Evolutionary conservation across 345 rosid genomes (phyloP), one percentile per base, ranked within the genome.

Genomic region (Eucalyptus marginata): DNA sequence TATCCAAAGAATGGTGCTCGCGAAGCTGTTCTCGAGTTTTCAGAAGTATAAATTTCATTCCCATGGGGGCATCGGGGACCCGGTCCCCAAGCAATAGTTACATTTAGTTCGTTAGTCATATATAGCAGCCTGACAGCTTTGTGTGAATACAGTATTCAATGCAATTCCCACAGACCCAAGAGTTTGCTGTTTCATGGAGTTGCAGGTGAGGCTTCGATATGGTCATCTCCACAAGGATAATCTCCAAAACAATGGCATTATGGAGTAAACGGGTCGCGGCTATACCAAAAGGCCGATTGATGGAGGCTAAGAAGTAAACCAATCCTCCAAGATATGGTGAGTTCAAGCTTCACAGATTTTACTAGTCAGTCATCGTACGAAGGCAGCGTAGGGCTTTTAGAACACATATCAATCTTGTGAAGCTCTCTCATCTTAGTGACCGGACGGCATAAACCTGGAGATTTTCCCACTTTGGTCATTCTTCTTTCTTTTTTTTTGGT

Each of bases 361-460:
- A 89, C 90, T 89, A 91, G 29, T 88, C 79, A 76, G 47, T 76
- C 83, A 58, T 95, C 96, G 76, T 95, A 95, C 0, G 96, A 90
- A 11, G 96, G 96, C 91, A 95, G 89, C 4, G 99, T 96, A 12
- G 97, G 97, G 92, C 97, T 96, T 89, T 94, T 96, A 88, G 99
- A 95, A 89, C 98, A 95, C 93, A 93, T 93, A 85, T 90, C 92
- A 8, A 91, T 92, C 86, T 92, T 47, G 91, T 96, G 99, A 90
- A 95, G 98, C 91, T 95, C 97, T 88, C 85, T 90, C 91, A 95
- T 90, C 88, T 93, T 94, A 51, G 31, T 90, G 51, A 91, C 94
- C 17, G 99, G 95, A 89, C 93, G 92, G 93, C 99, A 95, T 89
- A 96, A 93, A 87, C 97, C 99, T 96, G 94, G 85, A 68, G 47